phyloP scores from a whole-genome alignment of 257 asterid species.

The Nicotiana knightiana region DNA sequence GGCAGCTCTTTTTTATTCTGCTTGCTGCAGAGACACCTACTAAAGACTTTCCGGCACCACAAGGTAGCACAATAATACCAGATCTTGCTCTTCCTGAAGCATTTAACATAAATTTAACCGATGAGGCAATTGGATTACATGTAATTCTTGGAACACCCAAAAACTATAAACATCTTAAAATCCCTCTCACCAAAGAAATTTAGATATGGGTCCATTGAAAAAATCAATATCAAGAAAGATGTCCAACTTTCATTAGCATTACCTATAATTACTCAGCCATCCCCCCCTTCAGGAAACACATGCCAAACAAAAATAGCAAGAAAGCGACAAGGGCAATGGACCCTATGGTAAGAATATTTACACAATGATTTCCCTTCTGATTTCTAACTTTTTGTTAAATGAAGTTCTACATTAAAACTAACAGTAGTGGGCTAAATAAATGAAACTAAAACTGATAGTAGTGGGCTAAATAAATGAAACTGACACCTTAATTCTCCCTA shows the following conservation, averaged over 20 bases:
- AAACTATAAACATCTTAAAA: neutral
- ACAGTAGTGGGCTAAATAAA: neutral
- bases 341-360: neutral
- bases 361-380: neutral
- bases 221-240: neutral
- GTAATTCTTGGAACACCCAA: neutral
- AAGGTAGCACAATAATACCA: constrained; percentile 94
- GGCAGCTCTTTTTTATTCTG: constrained; percentile 94
- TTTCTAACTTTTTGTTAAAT: neutral
- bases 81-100: constrained; percentile 93
- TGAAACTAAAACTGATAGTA: neutral
- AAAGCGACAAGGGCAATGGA: neutral
- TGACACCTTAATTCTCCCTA: neutral
- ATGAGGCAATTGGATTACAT: neutral
- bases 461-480: neutral
- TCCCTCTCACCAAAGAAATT: neutral
- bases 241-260: neutral
- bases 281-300: neutral
- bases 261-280: neutral
- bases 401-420: neutral
- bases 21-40: constrained; percentile 98
- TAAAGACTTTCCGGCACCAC: constrained; percentile 99
- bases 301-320: neutral
- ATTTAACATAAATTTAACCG: constrained; percentile 7
- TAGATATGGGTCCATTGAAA: neutral